Evolutionary conservation across 257 asterid genomes (phyloP), one percentile per base, ranked within the genome.

Genomic region (Craterostigma plantagineum): DNA sequence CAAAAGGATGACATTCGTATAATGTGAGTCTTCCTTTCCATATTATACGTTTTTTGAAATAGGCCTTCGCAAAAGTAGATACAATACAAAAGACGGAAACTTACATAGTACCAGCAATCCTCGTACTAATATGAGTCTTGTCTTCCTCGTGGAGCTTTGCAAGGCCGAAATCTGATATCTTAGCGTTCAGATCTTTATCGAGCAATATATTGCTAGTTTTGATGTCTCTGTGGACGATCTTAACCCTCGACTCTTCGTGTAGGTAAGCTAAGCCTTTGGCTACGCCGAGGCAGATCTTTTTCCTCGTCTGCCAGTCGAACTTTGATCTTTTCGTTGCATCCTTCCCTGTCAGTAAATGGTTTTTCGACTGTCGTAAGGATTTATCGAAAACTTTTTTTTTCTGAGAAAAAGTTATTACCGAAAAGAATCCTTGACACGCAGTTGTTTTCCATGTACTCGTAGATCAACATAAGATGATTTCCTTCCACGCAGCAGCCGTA

Each of bases 141-240:
- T 66, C 77, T 10, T 66, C 86, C 56, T 68, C 86, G 46, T 58
- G 55, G 35, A 75, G 86, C 65, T 60, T 71, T 41, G 86, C 86
- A 56, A 75, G 52, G 33, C 86, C 86, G 15, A 75, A 75, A 55
- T 75, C 86, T 0, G 86, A 75, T 54, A 75, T 75, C 59, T 75
- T 75, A 1, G 86, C 77, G 54, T 42, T 71, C 13, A 75, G 53
- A 43, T 71, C 68, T 45, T 53, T 41, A 51, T 71, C 86, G 35
- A 75, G 77, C 48, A 75, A 59, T 39, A 75, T 74, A 57, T 75
- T 75, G 14, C 74, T 64, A 43, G 85, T 72, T 60, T 75, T 75
- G 30, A 75, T 75, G 67, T 75, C 85, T 63, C 85, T 70, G 35
- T 75, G 86, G 42, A 75, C 86, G 68, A 75, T 71, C 56, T 65